Evolutionary conservation across 2,329 filamentous ascomycete genomes (phyloP), one percentile per base, ranked within the genome.

Genomic region (Metarhizium rileyi): DNA sequence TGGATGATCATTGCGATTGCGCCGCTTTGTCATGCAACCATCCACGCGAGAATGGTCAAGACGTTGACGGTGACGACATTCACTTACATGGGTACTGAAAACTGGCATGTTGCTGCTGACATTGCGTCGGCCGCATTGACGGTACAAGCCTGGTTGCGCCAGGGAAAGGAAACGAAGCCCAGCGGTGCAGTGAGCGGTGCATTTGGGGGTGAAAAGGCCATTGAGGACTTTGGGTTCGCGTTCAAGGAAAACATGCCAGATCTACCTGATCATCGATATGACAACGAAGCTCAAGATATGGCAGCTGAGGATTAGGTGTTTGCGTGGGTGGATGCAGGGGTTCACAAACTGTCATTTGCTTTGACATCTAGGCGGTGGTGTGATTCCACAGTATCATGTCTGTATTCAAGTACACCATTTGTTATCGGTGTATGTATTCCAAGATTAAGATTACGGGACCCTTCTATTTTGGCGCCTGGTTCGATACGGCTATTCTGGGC

Each of bases 1-100:
- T 78, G 74, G 75, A 60, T 74, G 23, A 62, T 72, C 53, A 53
- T 76, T 44, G 65, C 68, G 8, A 59, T 76, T 9, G 62, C 68
- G 16, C 66, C 71, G 8, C 62, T 65, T 33, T 68, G 67, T 40
- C 64, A 70, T 42, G 57, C 59, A 4, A 64, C 64, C 12, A 61
- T 68, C 2, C 67, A 70, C 25, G 69, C 68, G 25, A 65, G 71
- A 16, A 73, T 74, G 47, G 65, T 73, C 53, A 74, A 71, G 63
- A 72, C 68, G 33, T 61, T 74, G 52, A 61, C 74, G 26, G 67
- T 70, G 14, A 62, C 67, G 8, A 69, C 66, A 4, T 62, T 72
- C 38, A 66, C 74, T 53, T 71, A 73, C 47, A 67, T 74, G 49
- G 69, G 66, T 0, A 61, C 75, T 28, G 73, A 76, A 44, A 71